These are phyloP conservation scores for Coniochaeta pulveracea DNA, from an alignment of 2,329 filamentous ascomycete species.

Conservation along the genomic window DNA sequence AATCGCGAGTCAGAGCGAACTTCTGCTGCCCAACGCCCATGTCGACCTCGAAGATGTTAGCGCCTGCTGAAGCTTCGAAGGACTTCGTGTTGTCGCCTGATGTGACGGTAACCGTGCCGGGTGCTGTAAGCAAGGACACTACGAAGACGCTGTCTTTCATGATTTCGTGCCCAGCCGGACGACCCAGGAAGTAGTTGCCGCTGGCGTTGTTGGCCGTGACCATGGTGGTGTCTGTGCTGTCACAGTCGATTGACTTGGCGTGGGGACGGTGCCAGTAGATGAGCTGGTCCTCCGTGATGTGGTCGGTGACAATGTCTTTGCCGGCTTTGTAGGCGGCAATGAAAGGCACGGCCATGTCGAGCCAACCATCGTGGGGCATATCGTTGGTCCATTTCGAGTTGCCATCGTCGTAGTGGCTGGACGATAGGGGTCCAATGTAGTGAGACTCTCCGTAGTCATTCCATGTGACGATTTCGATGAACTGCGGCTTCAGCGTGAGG, in stretches of 20 bases:
- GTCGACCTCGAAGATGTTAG: slow-evolving; percentile 28
- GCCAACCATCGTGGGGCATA: slow-evolving; percentile 30
- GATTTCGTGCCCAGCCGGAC: slow-evolving; percentile 35
- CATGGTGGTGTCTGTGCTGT: slow-evolving; percentile 38
- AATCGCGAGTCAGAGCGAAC: slow-evolving; percentile 31
- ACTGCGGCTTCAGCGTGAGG: slow-evolving; percentile 17
- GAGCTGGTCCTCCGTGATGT: slow-evolving; percentile 35
- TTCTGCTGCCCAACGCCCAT: slow-evolving; percentile 35
- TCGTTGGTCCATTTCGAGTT: slow-evolving; percentile 16
- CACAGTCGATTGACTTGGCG: slow-evolving; percentile 31
- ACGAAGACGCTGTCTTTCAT: slow-evolving; percentile 39
- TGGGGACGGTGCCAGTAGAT: slow-evolving; percentile 46
- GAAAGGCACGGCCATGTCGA: slow-evolving; percentile 29
- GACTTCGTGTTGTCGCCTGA: slow-evolving; percentile 31
- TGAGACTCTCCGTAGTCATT: slow-evolving; percentile 45
- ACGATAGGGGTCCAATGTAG: slow-evolving; percentile 36
- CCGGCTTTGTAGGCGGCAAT: slow-evolving; percentile 3
- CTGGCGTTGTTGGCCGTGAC: slow-evolving; percentile 28
- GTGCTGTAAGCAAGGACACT: slow-evolving; percentile 34
- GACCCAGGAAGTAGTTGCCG: slow-evolving; percentile 40
- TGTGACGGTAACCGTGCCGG: slow-evolving; percentile 29
- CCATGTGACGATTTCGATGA: slow-evolving; percentile 24
- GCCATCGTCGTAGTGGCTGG: slow-evolving; percentile 26
- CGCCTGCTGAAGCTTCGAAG: slow-evolving; percentile 33
- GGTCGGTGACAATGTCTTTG: slow-evolving; percentile 8